phyloP scores from a whole-genome alignment of 2,329 filamentous ascomycete genomes.

The Penicillium sp. region DNA sequence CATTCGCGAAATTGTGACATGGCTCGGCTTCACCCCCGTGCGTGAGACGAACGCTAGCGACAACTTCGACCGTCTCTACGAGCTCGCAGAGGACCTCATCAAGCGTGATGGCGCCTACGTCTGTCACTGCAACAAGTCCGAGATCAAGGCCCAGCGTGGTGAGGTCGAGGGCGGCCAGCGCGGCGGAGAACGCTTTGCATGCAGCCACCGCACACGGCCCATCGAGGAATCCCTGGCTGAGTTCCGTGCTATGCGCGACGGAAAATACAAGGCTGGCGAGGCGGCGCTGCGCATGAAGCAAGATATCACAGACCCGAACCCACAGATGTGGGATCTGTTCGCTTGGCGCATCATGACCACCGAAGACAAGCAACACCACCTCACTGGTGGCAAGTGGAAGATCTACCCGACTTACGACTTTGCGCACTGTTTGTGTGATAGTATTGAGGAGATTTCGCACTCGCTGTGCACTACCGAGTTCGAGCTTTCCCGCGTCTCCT shows the following conservation, averaged over 20 bases:
- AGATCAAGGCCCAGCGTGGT: slow-evolving; percentile 84
- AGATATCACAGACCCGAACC: slow-evolving; percentile 75
- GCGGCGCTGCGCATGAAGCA: slow-evolving; percentile 94
- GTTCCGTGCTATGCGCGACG: slow-evolving; percentile 87
- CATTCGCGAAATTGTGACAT: slow-evolving; percentile 84
- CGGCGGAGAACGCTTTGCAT: slow-evolving; percentile 70
- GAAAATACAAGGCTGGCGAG: slow-evolving; percentile 80
- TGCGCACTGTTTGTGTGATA: slow-evolving; percentile 69
- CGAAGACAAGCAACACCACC: slow-evolving; percentile 45
- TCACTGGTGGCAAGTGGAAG: slow-evolving; percentile 79
- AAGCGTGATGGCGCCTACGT: slow-evolving; percentile 70
- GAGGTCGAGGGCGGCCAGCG: slow-evolving; percentile 64
- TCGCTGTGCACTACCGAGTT: slow-evolving; percentile 94
- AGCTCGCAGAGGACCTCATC: slow-evolving; percentile 83
- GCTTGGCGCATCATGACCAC: slow-evolving; percentile 81
- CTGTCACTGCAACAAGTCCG: slow-evolving; percentile 76
- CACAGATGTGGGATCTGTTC: slow-evolving; percentile 94
- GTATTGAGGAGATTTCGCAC: slow-evolving; percentile 88
- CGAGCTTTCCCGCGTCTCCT: slow-evolving; percentile 76
- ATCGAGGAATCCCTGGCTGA: slow-evolving; percentile 75
- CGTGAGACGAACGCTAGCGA: slow-evolving; percentile 85
- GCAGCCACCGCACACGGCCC: slow-evolving; percentile 72
- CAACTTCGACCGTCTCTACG: slow-evolving; percentile 84
- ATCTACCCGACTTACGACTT: slow-evolving; percentile 91
- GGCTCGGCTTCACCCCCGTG: slow-evolving; percentile 78